These are phyloP conservation scores for Aspergillus sclerotialis DNA, from an alignment of 2,329 filamentous ascomycete genomes.

Conservation along the genomic window DNA sequence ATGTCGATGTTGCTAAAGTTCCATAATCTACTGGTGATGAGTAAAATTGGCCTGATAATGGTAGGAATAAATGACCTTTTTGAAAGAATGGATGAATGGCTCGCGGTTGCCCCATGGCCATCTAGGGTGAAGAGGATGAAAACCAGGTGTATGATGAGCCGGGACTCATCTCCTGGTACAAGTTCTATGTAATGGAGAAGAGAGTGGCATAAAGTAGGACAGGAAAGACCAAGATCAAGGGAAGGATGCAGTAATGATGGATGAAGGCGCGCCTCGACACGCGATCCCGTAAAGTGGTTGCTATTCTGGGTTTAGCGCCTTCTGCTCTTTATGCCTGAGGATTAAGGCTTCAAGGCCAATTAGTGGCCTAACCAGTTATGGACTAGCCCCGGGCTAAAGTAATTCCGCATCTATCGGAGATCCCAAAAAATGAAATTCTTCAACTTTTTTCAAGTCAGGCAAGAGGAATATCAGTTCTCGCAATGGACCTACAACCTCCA, in stretches of 20 bases:
- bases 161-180: slow-evolving; percentile 14
- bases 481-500: slow-evolving; percentile 39
- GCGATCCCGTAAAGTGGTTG: too few species aligned
- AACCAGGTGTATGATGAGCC: slow-evolving; percentile 19
- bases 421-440: neutral
- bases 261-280: too few species aligned
- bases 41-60: slow-evolving; percentile 1
- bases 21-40: slow-evolving; percentile 14
- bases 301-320: too few species aligned
- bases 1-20: slow-evolving; percentile 5
- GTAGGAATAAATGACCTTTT: slow-evolving; percentile 24
- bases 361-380: neutral
- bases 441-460: neutral
- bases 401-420: neutral
- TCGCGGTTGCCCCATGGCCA: slow-evolving; percentile 34
- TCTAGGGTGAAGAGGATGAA: slow-evolving; percentile 12
- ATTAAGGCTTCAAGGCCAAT: too few species aligned
- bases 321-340: too few species aligned
- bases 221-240: neutral
- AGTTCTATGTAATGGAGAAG: neutral
- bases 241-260: too few species aligned
- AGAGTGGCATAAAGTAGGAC: neutral
- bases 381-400: neutral
- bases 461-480: slow-evolving; percentile 4
- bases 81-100: slow-evolving; percentile 36